Evolutionary conservation across 768 basidiomycete species (phyloP).

Genomic region (Galerina marginata): DNA sequence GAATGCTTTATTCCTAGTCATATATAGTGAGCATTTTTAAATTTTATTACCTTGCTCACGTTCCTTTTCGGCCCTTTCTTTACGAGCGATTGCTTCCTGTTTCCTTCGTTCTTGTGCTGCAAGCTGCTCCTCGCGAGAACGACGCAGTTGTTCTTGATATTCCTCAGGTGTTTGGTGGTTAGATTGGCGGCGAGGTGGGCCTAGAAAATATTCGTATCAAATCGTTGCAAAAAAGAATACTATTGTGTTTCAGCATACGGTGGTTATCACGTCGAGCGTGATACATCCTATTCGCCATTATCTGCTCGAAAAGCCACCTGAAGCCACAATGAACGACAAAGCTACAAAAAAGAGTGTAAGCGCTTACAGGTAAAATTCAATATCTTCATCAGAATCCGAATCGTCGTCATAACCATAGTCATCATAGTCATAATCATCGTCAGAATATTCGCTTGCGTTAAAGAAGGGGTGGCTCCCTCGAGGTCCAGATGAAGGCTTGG

Average conservation of each 20-base stretch:
- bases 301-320: constrained; percentile 42
- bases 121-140: constrained; percentile 56
- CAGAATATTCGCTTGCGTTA: constrained; percentile 30
- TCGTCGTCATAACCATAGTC: constrained; percentile 41
- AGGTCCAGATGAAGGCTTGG: constrained; percentile 6
- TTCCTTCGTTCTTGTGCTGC: constrained; percentile 58
- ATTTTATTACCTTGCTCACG: constrained; percentile 52
- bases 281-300: constrained; percentile 21
- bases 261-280: constrained; percentile 4
- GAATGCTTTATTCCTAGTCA: background rate
- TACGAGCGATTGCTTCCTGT: constrained; percentile 53
- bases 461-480: constrained; percentile 10
- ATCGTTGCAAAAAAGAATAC: background rate
- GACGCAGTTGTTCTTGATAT: constrained; percentile 55
- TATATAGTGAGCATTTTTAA: constrained; percentile 7
- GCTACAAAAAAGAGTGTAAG: constrained; percentile 12
- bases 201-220: background rate
- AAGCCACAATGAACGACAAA: background rate
- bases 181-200: constrained; percentile 25
- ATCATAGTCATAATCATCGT: constrained; percentile 43
- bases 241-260: constrained; percentile 11
- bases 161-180: constrained; percentile 55
- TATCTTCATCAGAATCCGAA: constrained; percentile 25
- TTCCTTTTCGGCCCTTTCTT: constrained; percentile 51
- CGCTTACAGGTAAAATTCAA: constrained; percentile 47